Evolutionary conservation across 2,329 filamentous ascomycete species (phyloP).

Genomic region (Sporothrix pallida): DNA sequence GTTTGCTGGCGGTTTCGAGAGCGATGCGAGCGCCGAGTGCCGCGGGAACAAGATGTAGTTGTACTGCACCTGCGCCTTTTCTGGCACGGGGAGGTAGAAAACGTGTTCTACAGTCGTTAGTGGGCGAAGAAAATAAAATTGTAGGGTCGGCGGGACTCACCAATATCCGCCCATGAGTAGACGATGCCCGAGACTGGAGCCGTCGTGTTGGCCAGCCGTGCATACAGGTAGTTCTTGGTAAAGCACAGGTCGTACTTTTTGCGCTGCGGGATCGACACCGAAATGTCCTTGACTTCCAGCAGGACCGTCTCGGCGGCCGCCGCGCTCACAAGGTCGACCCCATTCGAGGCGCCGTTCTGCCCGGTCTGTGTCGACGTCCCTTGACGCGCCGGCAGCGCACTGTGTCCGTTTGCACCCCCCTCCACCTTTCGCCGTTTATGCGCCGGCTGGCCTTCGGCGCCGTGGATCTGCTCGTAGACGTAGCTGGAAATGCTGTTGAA

Average conservation of each 20-base stretch:
- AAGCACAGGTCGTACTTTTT: constrained; percentile 72
- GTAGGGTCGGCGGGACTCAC: constrained; percentile 47
- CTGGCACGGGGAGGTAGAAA: constrained; percentile 69
- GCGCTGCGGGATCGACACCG: constrained; percentile 68
- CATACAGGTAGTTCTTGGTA: constrained; percentile 64
- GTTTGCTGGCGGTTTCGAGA: constrained; percentile 40
- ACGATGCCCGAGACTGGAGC: constrained; percentile 59
- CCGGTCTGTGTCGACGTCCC: not conserved
- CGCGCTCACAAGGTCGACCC: constrained; percentile 35
- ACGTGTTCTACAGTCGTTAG: constrained; percentile 55
- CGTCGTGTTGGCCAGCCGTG: constrained; percentile 58
- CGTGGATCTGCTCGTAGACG: constrained; percentile 52
- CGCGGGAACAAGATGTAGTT: constrained; percentile 69
- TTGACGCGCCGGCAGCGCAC: constrained; percentile 33
- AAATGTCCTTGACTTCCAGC: constrained; percentile 69
- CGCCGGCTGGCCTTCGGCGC: constrained; percentile 43
- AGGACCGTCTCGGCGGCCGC: constrained; percentile 57
- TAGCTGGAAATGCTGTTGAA: constrained; percentile 64
- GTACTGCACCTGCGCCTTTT: constrained; percentile 68
- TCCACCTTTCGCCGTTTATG: constrained; percentile 62
- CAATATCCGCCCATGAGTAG: constrained; percentile 67
- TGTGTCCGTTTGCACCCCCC: constrained; percentile 37
- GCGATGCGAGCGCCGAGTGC: constrained; percentile 55
- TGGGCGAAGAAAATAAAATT: not conserved
- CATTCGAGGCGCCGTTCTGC: constrained; percentile 8